These are phyloP conservation scores for Vigna mungo DNA, from an alignment of 306 rosid genomes.

Conservation along the genomic window DNA sequence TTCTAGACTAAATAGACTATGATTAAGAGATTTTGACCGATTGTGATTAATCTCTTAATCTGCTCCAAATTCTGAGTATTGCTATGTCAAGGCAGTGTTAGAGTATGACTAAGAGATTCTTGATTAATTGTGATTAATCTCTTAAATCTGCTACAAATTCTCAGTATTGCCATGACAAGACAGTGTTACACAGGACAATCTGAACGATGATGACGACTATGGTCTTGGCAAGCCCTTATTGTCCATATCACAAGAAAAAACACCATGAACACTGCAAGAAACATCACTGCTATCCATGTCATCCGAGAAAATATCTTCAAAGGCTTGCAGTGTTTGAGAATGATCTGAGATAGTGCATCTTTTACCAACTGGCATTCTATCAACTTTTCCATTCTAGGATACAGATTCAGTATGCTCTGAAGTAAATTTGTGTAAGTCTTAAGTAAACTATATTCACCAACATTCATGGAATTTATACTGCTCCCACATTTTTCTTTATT, in stretches of 20 bases:
- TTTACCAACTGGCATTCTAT: slow-evolving; percentile 65
- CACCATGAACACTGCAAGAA: slow-evolving; percentile 57
- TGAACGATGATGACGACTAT: slow-evolving; percentile 30
- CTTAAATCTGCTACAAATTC: too few species aligned
- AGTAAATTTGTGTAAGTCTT: slow-evolving; percentile 62
- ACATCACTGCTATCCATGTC: slow-evolving; percentile 56
- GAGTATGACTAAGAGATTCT: too few species aligned
- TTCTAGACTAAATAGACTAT: too few species aligned
- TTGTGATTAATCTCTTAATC: too few species aligned
- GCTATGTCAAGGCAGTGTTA: slow-evolving; percentile 29
- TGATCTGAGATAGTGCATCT: slow-evolving; percentile 66
- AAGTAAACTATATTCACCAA: slow-evolving; percentile 41
- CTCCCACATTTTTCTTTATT: slow-evolving; percentile 45
- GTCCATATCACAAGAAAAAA: slow-evolving; percentile 60
- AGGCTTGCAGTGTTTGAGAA: slow-evolving; percentile 66
- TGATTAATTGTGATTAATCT: too few species aligned
- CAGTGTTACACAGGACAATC: slow-evolving; percentile 41
- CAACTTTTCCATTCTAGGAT: slow-evolving; percentile 64
- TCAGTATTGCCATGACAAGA: slow-evolving; percentile 1
- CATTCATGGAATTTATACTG: slow-evolving; percentile 40
- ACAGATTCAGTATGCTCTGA: slow-evolving; percentile 61
- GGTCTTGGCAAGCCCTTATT: slow-evolving; percentile 42
- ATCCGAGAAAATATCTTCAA: slow-evolving; percentile 54
- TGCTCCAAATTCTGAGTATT: too few species aligned
- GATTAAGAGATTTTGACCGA: too few species aligned